A percentile compares a stretch with the other conserved stretches of the same genome.
Evolutionary conservation across 352 stramenopile genomes (phyloP).

Genomic region (Phytophthora tubulina): DNA sequence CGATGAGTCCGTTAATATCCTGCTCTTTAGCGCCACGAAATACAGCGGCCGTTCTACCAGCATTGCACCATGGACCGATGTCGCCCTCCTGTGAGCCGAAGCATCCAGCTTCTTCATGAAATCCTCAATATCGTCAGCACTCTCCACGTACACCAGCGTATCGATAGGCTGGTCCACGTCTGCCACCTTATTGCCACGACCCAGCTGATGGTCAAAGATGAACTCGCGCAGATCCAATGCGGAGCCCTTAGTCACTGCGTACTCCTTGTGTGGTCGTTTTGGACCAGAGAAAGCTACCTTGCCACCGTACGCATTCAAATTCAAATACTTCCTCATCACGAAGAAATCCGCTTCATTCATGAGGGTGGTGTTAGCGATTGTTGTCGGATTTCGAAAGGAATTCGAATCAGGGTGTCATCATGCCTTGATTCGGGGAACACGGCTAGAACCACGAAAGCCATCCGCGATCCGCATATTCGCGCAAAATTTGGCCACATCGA

Average conservation of each 20-base stretch:
- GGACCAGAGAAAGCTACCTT: conserved; percentile 1
- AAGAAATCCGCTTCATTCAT: too few relatives aligned
- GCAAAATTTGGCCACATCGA: too few relatives aligned
- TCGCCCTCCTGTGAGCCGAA: conserved; percentile 27
- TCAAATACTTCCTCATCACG: too few relatives aligned
- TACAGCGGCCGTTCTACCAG: conserved; percentile 59
- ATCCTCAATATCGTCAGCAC: conserved; percentile 51
- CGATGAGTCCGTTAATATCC: conserved; percentile 51
- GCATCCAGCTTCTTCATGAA: conserved; percentile 49
- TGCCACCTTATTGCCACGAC: conserved; percentile 67
- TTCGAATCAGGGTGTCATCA: too few relatives aligned
- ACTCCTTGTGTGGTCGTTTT: conserved; percentile 43
- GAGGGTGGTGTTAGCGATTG: too few relatives aligned
- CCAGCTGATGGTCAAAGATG: conserved; percentile 69
- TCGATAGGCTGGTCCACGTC: conserved; percentile 52
- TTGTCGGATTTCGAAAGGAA: too few relatives aligned
- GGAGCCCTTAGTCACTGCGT: conserved; percentile 49
- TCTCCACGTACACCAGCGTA: conserved; percentile 68
- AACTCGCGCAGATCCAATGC: conserved; percentile 62
- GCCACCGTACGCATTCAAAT: too few relatives aligned
- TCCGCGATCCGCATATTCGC: too few relatives aligned
- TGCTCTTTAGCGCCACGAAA: conserved; percentile 64
- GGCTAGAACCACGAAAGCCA: too few relatives aligned
- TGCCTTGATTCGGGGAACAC: too few relatives aligned
- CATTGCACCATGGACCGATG: conserved; percentile 42